Conservation (phyloP, 192 early-diverging fungal species). For the Oehlia diaphana region DNA sequence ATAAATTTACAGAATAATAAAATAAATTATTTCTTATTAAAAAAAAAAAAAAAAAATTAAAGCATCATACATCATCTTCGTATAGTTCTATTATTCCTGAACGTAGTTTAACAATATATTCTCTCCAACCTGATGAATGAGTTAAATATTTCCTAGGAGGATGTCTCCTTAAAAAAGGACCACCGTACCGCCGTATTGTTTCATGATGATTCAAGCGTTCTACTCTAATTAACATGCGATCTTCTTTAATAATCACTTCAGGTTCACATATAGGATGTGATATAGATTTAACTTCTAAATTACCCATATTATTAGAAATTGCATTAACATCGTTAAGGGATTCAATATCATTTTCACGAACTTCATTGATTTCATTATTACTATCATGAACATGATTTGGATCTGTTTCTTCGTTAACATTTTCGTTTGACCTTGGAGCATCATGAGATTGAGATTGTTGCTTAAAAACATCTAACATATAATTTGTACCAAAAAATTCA, state of each 20-base stretch:
- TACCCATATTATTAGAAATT: neutral
- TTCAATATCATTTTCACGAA: no score
- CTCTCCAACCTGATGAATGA: conserved; percentile 9
- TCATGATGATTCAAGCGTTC: neutral
- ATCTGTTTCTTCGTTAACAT: neutral
- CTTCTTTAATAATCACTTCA: conserved; percentile 3
- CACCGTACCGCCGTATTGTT: neutral
- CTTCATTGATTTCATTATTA: no score
- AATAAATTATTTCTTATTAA: neutral
- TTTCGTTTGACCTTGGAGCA: neutral
- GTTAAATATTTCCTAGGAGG: neutral
- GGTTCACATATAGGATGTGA: neutral
- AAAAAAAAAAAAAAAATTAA: neutral
- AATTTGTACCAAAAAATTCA: no score
- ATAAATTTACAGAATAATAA: neutral
- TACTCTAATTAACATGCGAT: conserved; percentile 12
- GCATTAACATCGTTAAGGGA: neutral
- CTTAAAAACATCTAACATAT: neutral
- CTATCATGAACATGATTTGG: no score
- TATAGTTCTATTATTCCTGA: conserved; percentile 3
- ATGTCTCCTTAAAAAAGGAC: neutral
- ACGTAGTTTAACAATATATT: conserved; percentile 16
- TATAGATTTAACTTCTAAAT: neutral
- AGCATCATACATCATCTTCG: neutral
- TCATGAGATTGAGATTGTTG: neutral